Evolutionary conservation across 176 grass and related monocot genomes (phyloP).

Genomic region (Elaeis guineensis): DNA sequence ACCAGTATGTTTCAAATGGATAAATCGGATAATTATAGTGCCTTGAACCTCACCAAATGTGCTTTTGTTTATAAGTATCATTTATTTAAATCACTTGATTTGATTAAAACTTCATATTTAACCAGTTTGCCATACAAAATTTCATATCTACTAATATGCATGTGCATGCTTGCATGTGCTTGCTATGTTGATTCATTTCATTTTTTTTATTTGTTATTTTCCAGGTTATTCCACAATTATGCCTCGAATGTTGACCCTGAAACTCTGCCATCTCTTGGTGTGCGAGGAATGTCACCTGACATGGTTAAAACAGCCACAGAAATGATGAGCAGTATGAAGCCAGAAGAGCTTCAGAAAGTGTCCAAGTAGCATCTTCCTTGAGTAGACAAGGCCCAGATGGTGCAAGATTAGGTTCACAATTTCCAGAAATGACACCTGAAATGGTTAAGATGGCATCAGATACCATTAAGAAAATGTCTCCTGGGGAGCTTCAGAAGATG

Average conservation of each 20-base stretch:
- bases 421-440: constrained; percentile 87
- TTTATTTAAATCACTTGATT: too few species aligned
- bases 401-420: constrained; percentile 50
- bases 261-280: constrained; percentile 35
- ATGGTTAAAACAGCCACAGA: constrained; percentile 69
- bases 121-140: too few species aligned
- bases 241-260: constrained; percentile 35
- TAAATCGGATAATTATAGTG: too few species aligned
- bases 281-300: constrained; percentile 80
- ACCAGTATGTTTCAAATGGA: too few species aligned
- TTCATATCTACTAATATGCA: too few species aligned
- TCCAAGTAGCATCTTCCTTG: constrained; percentile 67
- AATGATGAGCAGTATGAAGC: constrained; percentile 81
- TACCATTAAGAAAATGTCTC: constrained; percentile 75
- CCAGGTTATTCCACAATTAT: constrained; percentile 59
- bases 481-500: constrained; percentile 83
- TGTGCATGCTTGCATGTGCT: background rate
- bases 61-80: too few species aligned
- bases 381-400: constrained; percentile 33
- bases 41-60: too few species aligned
- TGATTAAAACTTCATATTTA: too few species aligned
- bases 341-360: constrained; percentile 93
- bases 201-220: constrained; percentile 14
- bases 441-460: constrained; percentile 87
- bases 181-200: background rate